Base-by-base conservation (phyloP, 768 basidiomycete genomes). In the Pluteus cervinus region DNA sequence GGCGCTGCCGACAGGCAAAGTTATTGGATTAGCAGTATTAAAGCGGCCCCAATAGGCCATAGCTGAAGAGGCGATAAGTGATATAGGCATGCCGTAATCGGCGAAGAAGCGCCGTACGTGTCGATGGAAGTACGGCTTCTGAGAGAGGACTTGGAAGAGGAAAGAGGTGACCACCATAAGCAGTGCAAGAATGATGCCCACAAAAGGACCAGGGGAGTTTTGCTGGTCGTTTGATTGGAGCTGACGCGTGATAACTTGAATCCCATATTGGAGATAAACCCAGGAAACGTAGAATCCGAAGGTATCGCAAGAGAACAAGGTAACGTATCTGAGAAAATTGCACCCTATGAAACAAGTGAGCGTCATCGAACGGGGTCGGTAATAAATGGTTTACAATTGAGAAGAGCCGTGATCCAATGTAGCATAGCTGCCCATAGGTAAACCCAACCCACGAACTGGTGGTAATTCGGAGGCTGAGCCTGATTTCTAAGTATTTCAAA, bases 251-350 rank as follows among this genome's bases (percentile, higher is more conserved):
- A 85, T 64, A 15, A 90, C 77, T 60, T 92, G 90, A 10, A 89
- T 75, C 22, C 89, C 89, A 44, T 93, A 93, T 60, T 94, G 87
- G 5, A 87, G 69, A 49, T 89, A 90, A 1, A 87, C 86, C 76
- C 85, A 90, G 12, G 86, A 83, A 1, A 93, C 88, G 55, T 91
- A 93, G 59, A 91, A 93, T 1, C 90, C 89, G 48, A 92, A 93
- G 0, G 86, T 90, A 47, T 92, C 89, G 54, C 89, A 92, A 15
- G 89, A 82, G 58, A 93, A 92, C 5, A 86, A 67, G 0, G 90
- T 92, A 17, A 92, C 88, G 47, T 89, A 88, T 71, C 72, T 76
- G 26, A 94, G 69, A 47, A 88, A 84, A 53, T 86, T 84, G 47
- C 85, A 86, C 69, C 79, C 86, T 87, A 39, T 3, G 7, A 24